Evolutionary conservation across 169 alveolate genomes (phyloP).

Genomic region (Plasmodium malariae): DNA sequence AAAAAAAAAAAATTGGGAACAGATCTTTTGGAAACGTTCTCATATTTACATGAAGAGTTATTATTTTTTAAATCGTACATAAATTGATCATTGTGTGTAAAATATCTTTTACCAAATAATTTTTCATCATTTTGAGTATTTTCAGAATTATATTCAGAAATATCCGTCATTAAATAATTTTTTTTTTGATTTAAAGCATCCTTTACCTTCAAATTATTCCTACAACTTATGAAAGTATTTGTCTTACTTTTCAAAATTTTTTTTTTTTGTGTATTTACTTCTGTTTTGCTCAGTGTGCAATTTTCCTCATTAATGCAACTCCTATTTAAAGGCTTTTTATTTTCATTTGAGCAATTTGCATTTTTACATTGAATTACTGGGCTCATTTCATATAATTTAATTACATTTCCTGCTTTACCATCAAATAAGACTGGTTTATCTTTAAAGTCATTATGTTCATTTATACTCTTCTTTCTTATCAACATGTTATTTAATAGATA

Average conservation of each 20-base stretch:
- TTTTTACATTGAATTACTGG: not conserved
- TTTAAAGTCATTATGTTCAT: not conserved
- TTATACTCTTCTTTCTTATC: constrained; percentile 2
- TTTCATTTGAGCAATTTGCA: not conserved
- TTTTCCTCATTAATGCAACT: not conserved
- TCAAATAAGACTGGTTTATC: constrained; percentile 4
- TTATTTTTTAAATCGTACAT: not conserved
- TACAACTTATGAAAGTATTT: not conserved
- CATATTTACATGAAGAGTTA: not conserved
- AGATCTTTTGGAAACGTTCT: not conserved
- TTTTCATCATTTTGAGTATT: not conserved
- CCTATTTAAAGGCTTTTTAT: not conserved
- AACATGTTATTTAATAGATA: constrained; percentile 2
- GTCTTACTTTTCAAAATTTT: not conserved
- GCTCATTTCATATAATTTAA: not conserved
- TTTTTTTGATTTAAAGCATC: not conserved
- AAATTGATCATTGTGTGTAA: not conserved
- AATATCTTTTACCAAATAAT: not conserved
- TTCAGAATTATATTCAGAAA: not conserved
- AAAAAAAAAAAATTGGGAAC: not conserved
- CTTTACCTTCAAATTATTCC: not conserved
- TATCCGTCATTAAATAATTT: not conserved
- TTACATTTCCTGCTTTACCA: constrained; percentile 17
- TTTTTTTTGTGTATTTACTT: not conserved
- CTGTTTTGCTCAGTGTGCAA: not conserved